phyloP scores from a whole-genome alignment of 495 filamentous ascomycete genomes.

The Aspergillus sparsus region DNA sequence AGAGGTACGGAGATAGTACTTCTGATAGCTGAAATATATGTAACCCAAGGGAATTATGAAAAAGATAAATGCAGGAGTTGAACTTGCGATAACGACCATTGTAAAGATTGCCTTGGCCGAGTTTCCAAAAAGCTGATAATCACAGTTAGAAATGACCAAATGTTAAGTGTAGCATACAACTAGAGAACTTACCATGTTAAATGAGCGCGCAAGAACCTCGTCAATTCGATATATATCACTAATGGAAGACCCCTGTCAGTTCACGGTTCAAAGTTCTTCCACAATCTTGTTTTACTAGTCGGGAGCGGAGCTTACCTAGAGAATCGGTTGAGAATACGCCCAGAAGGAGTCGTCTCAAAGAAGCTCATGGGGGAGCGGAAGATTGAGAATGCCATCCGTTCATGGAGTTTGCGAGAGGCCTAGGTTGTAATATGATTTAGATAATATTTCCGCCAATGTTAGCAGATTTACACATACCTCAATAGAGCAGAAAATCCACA shows the following conservation, averaged over 20 bases:
- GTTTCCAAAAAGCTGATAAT: conserved; percentile 76
- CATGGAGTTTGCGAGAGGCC: conserved; percentile 94
- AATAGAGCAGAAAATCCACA: conserved; percentile 99
- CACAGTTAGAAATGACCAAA: conserved; percentile 27
- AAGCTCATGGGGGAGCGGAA: conserved; percentile 99
- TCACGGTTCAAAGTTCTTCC: background rate
- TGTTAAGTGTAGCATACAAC: background rate
- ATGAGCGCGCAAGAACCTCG: conserved; percentile 88
- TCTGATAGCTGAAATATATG: conserved; percentile 90
- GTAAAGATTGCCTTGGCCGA: conserved; percentile 82
- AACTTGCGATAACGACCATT: conserved; percentile 76
- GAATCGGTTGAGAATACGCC: conserved; percentile 94
- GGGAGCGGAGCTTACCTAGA: conserved; percentile 62
- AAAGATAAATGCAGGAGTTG: conserved; percentile 78
- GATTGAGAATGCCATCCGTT: conserved; percentile 96
- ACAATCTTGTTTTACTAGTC: background rate
- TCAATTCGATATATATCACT: conserved; percentile 96
- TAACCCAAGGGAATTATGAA: conserved; percentile 78
- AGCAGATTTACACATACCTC: conserved; percentile 59
- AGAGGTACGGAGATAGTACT: conserved; percentile 95
- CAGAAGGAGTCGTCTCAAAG: conserved; percentile 98
- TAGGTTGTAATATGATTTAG: conserved; percentile 1
- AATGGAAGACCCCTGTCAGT: background rate
- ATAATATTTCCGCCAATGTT: conserved; percentile 12
- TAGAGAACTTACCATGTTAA: conserved; percentile 67